Evolutionary conservation across 148 eudicot species (phyloP), one percentile per base, ranked within the genome.

Genomic region (Heliosperma pusillum): DNA sequence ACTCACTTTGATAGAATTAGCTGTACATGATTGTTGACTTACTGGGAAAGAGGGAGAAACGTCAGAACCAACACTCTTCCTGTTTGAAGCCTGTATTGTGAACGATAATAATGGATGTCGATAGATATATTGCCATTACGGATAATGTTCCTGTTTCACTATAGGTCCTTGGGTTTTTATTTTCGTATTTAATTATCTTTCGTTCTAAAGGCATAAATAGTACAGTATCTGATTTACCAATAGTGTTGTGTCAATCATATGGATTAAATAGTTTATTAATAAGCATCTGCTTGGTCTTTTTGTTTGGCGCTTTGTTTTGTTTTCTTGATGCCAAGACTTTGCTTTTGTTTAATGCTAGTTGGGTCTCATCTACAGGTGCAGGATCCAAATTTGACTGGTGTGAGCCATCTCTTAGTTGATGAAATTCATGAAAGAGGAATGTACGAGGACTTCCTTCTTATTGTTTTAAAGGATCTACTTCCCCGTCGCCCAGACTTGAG

Each of bases 351-450:
- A 42, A 22, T 77, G 53, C 66, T 50, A 69, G 44, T 50, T 47
- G 30, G 5, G 63, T 52, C 40, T 45, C 7, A 60, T 76, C 30
- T 78, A 69, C 90, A 94, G 98, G 90, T 92, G 74, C 91, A 85
- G 80, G 97, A 91, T 78, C 96, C 93, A 45, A 77, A 80, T 80
- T 86, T 94, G 76, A 87, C 89, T 25, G 98, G 97, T 70, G 85
- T 94, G 73, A 94, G 93, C 81, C 97, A 94, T 85, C 85, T 94
- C 82, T 78, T 94, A 79, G 97, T 94, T 77, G 98, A 94, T 86
- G 98, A 94, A 87, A 94, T 94, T 77, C 98, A 94, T 82, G 98
- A 94, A 85, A 85, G 98, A 86, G 98, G 98, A 70, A 94, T 94
- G 92, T 90, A 94, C 74, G 98, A 94, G 88, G 98, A 94, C 82